Percentiles rank a stretch among this genome's conserved stretches.
These are phyloP conservation scores for Stereum hirsutum DNA, from an alignment of 1,284 basidiomycete species.

Conservation along the genomic window DNA sequence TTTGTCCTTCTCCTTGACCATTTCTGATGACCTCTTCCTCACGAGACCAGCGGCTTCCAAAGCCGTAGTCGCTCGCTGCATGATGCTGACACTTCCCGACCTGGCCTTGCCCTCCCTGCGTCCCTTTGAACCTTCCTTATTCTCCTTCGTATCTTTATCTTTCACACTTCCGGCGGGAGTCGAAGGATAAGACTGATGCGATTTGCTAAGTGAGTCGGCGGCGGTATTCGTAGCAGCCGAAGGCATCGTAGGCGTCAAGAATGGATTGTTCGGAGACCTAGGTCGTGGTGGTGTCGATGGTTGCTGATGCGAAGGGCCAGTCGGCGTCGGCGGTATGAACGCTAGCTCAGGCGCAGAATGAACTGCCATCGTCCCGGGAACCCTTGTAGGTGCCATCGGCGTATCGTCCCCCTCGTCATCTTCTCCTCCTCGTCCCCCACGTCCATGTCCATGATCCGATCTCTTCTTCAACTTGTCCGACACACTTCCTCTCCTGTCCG, in stretches of 20 bases:
- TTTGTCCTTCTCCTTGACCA: slow-evolving; percentile 50
- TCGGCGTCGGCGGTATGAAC: slow-evolving; percentile 69
- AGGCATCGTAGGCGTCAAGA: slow-evolving; percentile 57
- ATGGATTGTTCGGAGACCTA: slow-evolving; percentile 33
- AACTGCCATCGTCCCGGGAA: slow-evolving; percentile 11
- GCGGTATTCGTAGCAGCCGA: too few relatives aligned
- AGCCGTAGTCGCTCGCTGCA: slow-evolving; percentile 88
- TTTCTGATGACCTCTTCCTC: slow-evolving; percentile 71
- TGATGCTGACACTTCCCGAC: slow-evolving; percentile 84
- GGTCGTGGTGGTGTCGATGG: slow-evolving; percentile 44
- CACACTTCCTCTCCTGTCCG: slow-evolving; percentile 18
- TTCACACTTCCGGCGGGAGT: slow-evolving; percentile 53
- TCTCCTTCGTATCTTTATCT: slow-evolving; percentile 30
- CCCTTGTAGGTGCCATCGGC: slow-evolving; percentile 11
- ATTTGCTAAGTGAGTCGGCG: slow-evolving; percentile 37
- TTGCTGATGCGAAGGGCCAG: slow-evolving; percentile 28
- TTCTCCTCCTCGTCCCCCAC: neutral
- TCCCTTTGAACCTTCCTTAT: slow-evolving; percentile 35
- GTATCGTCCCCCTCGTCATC: slow-evolving; percentile 13
- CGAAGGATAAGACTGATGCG: slow-evolving; percentile 48
- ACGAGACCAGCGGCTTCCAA: slow-evolving; percentile 74
- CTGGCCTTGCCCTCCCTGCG: slow-evolving; percentile 43
- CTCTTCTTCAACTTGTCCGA: slow-evolving; percentile 14
- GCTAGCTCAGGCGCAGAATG: slow-evolving; percentile 47
- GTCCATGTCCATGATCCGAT: slow-evolving; percentile 8